Percentiles rank a stretch among this genome's conserved stretches.
These are phyloP conservation scores for Ogataea glucozyma DNA, from an alignment of 805 yeast species.

Conservation along the genomic window DNA sequence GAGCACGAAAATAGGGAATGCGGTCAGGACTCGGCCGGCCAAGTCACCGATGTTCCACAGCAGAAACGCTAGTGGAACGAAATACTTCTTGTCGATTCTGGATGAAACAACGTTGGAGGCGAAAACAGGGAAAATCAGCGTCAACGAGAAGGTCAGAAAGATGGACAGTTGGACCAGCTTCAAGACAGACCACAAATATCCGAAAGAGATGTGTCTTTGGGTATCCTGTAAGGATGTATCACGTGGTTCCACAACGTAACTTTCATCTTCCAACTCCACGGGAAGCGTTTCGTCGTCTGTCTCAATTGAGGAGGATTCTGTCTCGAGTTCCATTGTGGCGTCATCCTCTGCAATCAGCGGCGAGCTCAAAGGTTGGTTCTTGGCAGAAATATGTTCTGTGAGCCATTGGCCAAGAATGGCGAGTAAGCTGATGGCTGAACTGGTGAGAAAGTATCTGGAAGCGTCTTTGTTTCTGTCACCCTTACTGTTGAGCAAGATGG, in stretches of 20 bases:
- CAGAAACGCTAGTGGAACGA: conserved; percentile 74
- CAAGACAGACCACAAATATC: conserved; percentile 59
- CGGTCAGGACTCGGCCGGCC: conserved; percentile 71
- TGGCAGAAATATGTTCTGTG: conserved; percentile 25
- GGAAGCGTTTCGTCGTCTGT: conserved; percentile 5
- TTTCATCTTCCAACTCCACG: conserved; percentile 13
- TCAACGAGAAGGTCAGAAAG: conserved; percentile 68
- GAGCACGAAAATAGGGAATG: conserved; percentile 45
- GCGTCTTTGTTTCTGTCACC: conserved; percentile 32
- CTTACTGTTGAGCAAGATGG: conserved; percentile 38
- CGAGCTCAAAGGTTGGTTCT: conserved; percentile 9
- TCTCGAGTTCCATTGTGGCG: neutral
- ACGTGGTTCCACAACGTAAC: neutral
- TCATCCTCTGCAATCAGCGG: neutral
- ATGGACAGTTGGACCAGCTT: conserved; percentile 67
- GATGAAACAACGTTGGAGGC: conserved; percentile 66
- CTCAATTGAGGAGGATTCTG: conserved; percentile 1
- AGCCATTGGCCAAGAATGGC: conserved; percentile 24
- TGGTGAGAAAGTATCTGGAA: conserved; percentile 40
- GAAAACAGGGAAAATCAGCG: conserved; percentile 86
- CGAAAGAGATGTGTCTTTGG: conserved; percentile 56
- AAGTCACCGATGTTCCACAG: conserved; percentile 92
- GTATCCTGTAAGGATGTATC: neutral
- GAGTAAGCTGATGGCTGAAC: conserved; percentile 22
- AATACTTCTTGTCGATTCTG: conserved; percentile 41